Evolutionary conservation across 1,284 basidiomycete species (phyloP), one percentile per base, ranked within the genome.

Genomic region (Cryptococcus sp.): DNA sequence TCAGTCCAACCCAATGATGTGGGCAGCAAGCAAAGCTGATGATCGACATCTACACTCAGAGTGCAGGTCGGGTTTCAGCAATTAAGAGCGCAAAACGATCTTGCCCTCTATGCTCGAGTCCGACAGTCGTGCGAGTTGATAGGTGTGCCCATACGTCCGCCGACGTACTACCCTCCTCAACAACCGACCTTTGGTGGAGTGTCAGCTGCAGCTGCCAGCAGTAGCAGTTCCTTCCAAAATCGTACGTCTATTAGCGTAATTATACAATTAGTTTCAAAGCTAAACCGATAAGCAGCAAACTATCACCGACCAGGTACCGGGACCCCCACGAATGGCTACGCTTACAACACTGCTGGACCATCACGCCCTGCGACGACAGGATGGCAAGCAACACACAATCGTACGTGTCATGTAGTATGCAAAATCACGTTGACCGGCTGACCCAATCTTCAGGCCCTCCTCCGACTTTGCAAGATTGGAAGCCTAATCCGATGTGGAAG

Each of bases 401-500:
- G 20, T 19, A 20, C 10, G 20, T 25, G 2, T 38, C 23, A 17
- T 39, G 41, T 22, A 52, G n/a, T 45, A 26, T 43, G 2, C 43
- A 50, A n/a, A 39, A 50, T 29, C 55, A 7, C 29, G 50, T 19
- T 46, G 26, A 11, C 51, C 46, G 39, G 23, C 50, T 43, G 39
- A 34, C 17, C n/a, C 38, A 5, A 50, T 17, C 25, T 46, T 41
- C 49, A 54, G 55, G 57, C 19, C 50, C 55, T 10, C 29, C 52
- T 16, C 55, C 60, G 0, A 51, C 43, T 0, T 52, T 78, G 19
- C 62, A 60, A 16, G 72, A 76, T 38, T 79, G 77, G 77, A 77
- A 76, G 55, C 29, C 65, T 3, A 75, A 70, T 43, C 76, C 77
- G 1, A 69, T 76, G 67, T 79, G 75, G 74, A 77, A 73, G 54